These are phyloP conservation scores for Colletotrichum falcatum DNA, from an alignment of 2,329 filamentous ascomycete genomes.

Conservation along the genomic window DNA sequence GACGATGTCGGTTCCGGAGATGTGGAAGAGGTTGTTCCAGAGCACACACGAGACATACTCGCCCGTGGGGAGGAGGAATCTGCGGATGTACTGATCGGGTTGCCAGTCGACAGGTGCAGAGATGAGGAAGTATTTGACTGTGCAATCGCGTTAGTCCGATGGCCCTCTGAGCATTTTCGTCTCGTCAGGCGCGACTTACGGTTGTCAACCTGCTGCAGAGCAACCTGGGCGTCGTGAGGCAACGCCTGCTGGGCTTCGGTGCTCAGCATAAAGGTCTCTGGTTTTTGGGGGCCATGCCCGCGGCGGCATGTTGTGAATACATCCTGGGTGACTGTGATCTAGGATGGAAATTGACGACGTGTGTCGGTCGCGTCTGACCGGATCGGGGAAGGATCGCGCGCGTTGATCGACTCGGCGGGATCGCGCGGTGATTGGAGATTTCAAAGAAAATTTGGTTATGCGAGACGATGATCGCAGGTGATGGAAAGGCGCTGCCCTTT, in stretches of 20 bases:
- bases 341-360: constrained; percentile 36
- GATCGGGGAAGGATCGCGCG: constrained; percentile 28
- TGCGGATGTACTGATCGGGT: constrained; percentile 93
- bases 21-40: constrained; percentile 99
- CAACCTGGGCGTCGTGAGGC: constrained; percentile 95
- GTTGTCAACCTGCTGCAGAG: constrained; percentile 98
- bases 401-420: constrained; percentile 18
- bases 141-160: constrained; percentile 43
- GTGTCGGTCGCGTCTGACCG: constrained; percentile 42
- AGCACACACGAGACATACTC: constrained; percentile 99
- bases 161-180: background rate
- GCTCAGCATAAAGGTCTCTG: constrained; percentile 98
- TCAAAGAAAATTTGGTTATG: constrained; percentile 22
- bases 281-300: constrained; percentile 93
- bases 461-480: constrained; percentile 21
- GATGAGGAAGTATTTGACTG: constrained; percentile 99
- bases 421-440: constrained; percentile 11
- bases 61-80: constrained; percentile 94
- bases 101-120: constrained; percentile 99
- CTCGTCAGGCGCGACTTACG: constrained; percentile 67
- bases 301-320: constrained; percentile 84
- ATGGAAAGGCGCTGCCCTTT: constrained; percentile 43
- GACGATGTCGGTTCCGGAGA: constrained; percentile 98
- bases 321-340: constrained; percentile 59
- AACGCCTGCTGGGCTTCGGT: constrained; percentile 96